These are phyloP conservation scores for Apiotrichum mycotoxinovorans DNA, from an alignment of 1,284 basidiomycete species.

Conservation along the genomic window DNA sequence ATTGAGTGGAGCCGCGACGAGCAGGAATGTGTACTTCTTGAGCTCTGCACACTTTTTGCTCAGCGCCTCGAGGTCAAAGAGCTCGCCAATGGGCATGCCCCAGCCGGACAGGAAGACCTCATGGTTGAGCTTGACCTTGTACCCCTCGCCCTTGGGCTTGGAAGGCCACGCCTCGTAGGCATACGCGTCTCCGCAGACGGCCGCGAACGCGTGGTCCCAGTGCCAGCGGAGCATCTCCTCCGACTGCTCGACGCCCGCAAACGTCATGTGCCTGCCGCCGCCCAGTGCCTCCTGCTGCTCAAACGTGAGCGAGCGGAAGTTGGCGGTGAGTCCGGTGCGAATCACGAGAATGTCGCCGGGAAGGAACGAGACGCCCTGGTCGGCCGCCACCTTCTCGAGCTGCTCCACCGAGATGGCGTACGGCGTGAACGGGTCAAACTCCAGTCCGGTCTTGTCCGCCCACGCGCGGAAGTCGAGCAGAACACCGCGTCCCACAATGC, in stretches of 20 bases:
- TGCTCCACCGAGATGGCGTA: conserved; percentile 29
- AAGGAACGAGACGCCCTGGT: conserved; percentile 34
- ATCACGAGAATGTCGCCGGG: conserved; percentile 46
- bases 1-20: conserved; percentile 47
- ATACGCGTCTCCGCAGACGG: conserved; percentile 45
- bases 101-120: conserved; percentile 37
- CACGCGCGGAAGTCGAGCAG: conserved; percentile 7
- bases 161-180: conserved; percentile 32
- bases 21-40: conserved; percentile 49
- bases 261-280: conserved; percentile 19
- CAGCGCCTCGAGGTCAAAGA: conserved; percentile 50
- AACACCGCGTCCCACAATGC: conserved; percentile 2
- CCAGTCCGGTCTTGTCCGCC: conserved; percentile 24
- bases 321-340: conserved; percentile 48
- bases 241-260: conserved; percentile 30
- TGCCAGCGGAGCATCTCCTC: conserved; percentile 44
- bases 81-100: conserved; percentile 48
- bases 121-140: conserved; percentile 18
- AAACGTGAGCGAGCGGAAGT: conserved; percentile 29
- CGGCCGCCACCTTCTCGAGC: conserved; percentile 25
- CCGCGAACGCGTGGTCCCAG: conserved; percentile 52
- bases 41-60: conserved; percentile 35
- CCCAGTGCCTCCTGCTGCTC: conserved; percentile 24
- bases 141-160: neutral
- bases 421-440: conserved; percentile 29